Evolutionary conservation across 2,329 filamentous ascomycete species (phyloP), one percentile per base, ranked within the genome.

Genomic region (Alternaria atra): DNA sequence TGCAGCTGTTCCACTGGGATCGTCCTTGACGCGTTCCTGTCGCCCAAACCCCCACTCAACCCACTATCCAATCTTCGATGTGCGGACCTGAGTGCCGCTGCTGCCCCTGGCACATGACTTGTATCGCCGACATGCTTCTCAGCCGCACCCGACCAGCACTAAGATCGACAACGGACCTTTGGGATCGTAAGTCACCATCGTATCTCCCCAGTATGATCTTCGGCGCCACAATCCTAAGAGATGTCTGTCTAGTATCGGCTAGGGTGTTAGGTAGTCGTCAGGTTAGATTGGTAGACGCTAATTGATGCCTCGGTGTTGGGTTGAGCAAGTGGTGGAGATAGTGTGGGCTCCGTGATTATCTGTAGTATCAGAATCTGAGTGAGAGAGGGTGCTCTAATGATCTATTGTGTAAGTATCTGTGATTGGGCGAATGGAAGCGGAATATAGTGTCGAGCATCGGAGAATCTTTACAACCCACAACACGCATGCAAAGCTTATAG

Each of bases 51-150:
- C 30, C 30, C 46, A 37, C 46, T 27, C 32, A 25, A n/a, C 32
- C 23, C 13, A 50, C 46, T 50, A 32, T 30, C 32, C 46, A 50
- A 50, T 50, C 30, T n/a, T 35, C 20, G 32, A 25, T 23, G 46
- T 6, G 46, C 46, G 30, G 30, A 37, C 46, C 20, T 8, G 2
- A 23, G 37, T 25, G 20, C 30, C 46, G 46, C 32, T 25, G 46
- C 46, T 35, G 46, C 46, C 46, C 46, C 46, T 50, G 46, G 46
- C 46, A 27, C 46, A 35, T 50, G 46, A 50, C 46, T 25, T 27
- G 0, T 25, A 35, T 50, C 30, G 20, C 46, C 46, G 46, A 48
- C 2, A 48, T 48, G 46, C 30, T 40, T 35, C 46, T 48, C 46
- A 48, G 46, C 46, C 46, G 30, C 20, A 35, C 17, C 29, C 46